Evolutionary conservation across 768 basidiomycete genomes (phyloP).

Genomic region (Pleurotus sapidus): DNA sequence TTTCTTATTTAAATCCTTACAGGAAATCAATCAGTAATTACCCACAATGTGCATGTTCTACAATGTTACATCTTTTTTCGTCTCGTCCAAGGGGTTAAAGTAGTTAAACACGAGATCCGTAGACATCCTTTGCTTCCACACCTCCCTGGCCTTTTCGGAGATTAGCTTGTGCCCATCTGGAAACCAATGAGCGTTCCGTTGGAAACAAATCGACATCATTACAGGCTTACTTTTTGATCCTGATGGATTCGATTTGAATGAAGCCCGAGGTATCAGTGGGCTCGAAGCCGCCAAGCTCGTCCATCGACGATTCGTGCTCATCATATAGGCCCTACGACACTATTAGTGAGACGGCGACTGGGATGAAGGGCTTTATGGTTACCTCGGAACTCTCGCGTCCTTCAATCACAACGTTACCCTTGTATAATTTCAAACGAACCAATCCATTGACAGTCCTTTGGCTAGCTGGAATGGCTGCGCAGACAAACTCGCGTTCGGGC

Average conservation of each 20-base stretch:
- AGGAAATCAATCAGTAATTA: too few species aligned
- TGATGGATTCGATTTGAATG: slow-evolving; percentile 96
- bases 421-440: slow-evolving; percentile 89
- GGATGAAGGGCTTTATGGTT: slow-evolving; percentile 6
- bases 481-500: slow-evolving; percentile 96
- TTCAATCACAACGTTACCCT: slow-evolving; percentile 93
- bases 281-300: slow-evolving; percentile 97
- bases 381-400: slow-evolving; percentile 89
- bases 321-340: slow-evolving; percentile 82
- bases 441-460: slow-evolving; percentile 96
- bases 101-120: slow-evolving; percentile 55
- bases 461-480: slow-evolving; percentile 85
- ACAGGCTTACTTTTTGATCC: slow-evolving; percentile 86
- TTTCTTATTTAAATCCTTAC: too few species aligned
- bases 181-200: slow-evolving; percentile 6
- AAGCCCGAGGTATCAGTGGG: slow-evolving; percentile 94
- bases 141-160: slow-evolving; percentile 82
- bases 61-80: not conserved
- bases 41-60: too few species aligned
- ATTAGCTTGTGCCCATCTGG: slow-evolving; percentile 86
- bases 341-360: not conserved
- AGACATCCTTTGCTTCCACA: slow-evolving; percentile 75
- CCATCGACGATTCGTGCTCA: slow-evolving; percentile 95
- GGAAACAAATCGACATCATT: not conserved
- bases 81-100: not conserved